These are phyloP conservation scores for Urochloa ruziziensis DNA, from an alignment of 176 grass and related monocot genomes.

Conservation along the genomic window DNA sequence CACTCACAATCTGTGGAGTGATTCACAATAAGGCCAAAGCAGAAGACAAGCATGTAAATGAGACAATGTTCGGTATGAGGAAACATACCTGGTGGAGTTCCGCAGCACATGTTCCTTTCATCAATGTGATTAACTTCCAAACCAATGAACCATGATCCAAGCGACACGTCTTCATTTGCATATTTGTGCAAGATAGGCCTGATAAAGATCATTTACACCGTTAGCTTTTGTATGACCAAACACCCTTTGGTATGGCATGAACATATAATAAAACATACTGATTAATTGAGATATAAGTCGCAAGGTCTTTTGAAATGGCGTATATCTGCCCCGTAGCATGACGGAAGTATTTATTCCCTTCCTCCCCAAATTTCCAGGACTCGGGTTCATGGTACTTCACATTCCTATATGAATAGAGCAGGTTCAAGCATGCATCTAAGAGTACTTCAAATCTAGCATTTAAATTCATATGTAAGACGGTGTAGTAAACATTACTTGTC, in stretches of 20 bases:
- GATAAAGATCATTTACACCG: conserved; percentile 23
- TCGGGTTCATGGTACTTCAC: conserved; percentile 89
- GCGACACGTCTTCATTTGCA: conserved; percentile 91
- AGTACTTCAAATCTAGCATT: conserved; percentile 2
- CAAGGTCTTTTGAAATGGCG: conserved; percentile 85
- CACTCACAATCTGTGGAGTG: conserved; percentile 65
- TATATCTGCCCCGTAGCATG: conserved; percentile 96
- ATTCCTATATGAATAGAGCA: conserved; percentile 54
- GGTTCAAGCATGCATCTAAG: conserved; percentile 10
- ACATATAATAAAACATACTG: conserved; percentile 52
- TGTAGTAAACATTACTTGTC: conserved; percentile 69
- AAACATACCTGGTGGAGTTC: conserved; percentile 76
- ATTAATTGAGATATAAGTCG: conserved; percentile 93
- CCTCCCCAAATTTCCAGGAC: conserved; percentile 95
- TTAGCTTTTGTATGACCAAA: not conserved
- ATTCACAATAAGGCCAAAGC: not conserved
- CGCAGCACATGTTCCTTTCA: conserved; percentile 92
- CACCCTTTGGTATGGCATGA: conserved; percentile 1
- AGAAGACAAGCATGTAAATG: not conserved
- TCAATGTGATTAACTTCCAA: conserved; percentile 88
- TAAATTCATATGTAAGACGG: not conserved
- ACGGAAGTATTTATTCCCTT: conserved; percentile 91
- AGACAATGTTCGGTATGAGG: not conserved
- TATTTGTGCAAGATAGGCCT: conserved; percentile 93
- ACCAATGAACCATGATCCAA: conserved; percentile 89